Evolutionary conservation across 75 land plant species (phyloP), one percentile per base, ranked within the genome.

Genomic region (Isoetes taiwanensis): DNA sequence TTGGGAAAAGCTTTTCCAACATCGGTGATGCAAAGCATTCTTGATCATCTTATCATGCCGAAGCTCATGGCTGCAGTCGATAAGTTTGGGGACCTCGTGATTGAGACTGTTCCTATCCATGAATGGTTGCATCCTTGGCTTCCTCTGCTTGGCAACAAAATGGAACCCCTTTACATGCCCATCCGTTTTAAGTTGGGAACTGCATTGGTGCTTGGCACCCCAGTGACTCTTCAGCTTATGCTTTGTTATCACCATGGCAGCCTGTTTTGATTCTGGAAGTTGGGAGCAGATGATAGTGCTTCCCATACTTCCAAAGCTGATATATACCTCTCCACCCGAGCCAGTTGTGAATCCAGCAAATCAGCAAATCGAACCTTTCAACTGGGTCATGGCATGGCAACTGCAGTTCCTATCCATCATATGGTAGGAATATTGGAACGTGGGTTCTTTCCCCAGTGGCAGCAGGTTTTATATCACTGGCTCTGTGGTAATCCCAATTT

Each of bases 51-150:
- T 25, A 78, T 94, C 4, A 75, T 89, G 86, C 90, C 90, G 3
- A 94, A 94, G 68, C 65, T 89, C 0, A 30, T 62, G 25, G 58
- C 43, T 41, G 90, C 90, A 14, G 99, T 94, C 2, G 86, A 82
- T 20, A 58, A 75, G 16, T 94, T 96, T 96, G n/a, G n/a, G n/a
- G 84, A 94, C 56, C 99, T 96, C 4, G 70, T 76, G 1, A 41
- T 65, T 23, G 99, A 94, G 31, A 77, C 81, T 12, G 76, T 94
- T 14, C 86, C 96, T 3, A 89, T 94, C 63, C 99, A 94, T 72
- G 70, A 64, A 0, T 94, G 99, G 99, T 62, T 94, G 6, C 99
- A 94, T 69, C 96, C 96, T 38, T 94, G 99, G 99, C 67, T 94
- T 6, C 96, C 90, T 0, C 39, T 69, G 56, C 52, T 94, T 43